phyloP scores from a whole-genome alignment of 345 rosid species.

The Firmiana major region DNA sequence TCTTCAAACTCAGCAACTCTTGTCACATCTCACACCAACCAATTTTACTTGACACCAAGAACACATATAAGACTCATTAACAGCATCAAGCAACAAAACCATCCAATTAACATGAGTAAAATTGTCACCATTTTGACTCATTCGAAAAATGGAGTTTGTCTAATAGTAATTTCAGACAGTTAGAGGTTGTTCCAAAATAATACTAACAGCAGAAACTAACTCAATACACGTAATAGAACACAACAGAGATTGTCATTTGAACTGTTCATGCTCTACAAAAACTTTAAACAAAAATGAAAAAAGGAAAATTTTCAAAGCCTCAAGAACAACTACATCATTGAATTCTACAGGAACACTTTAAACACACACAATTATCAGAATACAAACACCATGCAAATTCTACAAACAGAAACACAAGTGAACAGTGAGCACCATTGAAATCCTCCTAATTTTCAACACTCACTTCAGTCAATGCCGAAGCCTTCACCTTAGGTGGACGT shows the following conservation, averaged over 20 bases:
- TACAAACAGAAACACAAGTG: constrained; percentile 13
- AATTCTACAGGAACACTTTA: constrained; percentile 17
- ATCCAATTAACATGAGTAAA: not conserved
- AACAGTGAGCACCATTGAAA: not conserved
- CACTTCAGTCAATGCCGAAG: constrained; percentile 26
- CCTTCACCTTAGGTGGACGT: constrained; percentile 49
- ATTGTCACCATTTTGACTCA: not conserved
- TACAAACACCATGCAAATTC: constrained; percentile 18
- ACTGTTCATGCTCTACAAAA: constrained; percentile 10
- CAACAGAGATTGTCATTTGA: constrained; percentile 2
- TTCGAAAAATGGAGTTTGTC: not conserved
- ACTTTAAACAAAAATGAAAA: not conserved
- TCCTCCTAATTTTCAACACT: constrained; percentile 18
- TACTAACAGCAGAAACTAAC: not conserved
- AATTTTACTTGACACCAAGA: not conserved
- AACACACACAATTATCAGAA: not conserved
- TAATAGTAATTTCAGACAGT: not conserved
- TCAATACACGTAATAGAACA: not conserved
- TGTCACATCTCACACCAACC: not conserved
- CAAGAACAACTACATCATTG: constrained; percentile 6
- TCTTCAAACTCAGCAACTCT: not conserved
- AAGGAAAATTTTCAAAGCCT: not conserved
- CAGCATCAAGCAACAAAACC: not conserved
- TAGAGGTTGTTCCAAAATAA: too few relatives aligned
- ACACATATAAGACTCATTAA: not conserved